Evolutionary conservation across 768 basidiomycete genomes (phyloP), one percentile per base, ranked within the genome.

Genomic region (Boletus sensibilis): DNA sequence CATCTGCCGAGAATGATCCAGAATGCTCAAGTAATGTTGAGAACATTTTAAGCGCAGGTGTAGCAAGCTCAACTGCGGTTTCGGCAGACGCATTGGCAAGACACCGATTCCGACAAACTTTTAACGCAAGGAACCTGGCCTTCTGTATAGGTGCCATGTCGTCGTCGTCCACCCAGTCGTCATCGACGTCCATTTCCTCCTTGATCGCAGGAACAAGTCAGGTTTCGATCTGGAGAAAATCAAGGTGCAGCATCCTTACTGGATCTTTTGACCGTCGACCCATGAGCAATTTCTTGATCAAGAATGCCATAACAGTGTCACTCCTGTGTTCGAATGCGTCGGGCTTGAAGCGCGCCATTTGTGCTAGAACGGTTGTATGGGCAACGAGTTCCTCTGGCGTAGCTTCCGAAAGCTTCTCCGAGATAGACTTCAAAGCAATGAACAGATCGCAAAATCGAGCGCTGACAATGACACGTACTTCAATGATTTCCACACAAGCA

Each of bases 21-120:
- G 78, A 80, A 51, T 85, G 73, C 39, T 85, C 82, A 25, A 96
- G 72, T n/a, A 96, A 66, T 0, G 84, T 82, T 13, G 81, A 77
- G 31, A 95, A 76, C 78, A 96, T 82, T 64, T 87, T 87, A 38
- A 94, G 68, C 14, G 90, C 87, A 0, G 94, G 92, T 4, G 78
- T 80, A 1, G 88, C 83, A 44, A 91, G 81, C 29, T 89, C 84
- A 27, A 83, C 57, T 8, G 90, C 85, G 8, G 79, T 76, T 2
- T 85, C 82, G 5, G 80, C 74, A 7, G 72, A 62, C 0, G 83
- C 83, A 62, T 88, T 87, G 0, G 88, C 82, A 13, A 96, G 76
- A 65, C 86, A 85, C 18, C 94, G 85, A 69, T 94, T 86, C 25
- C 91, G 81, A 67, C 86, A 87, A 6, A 95, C 80, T 71, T 97